Percentiles rank a stretch among this genome's conserved stretches.
Evolutionary conservation across 2,329 filamentous ascomycete genomes (phyloP).

Genomic region (Akanthomyces dipterigenus): DNA sequence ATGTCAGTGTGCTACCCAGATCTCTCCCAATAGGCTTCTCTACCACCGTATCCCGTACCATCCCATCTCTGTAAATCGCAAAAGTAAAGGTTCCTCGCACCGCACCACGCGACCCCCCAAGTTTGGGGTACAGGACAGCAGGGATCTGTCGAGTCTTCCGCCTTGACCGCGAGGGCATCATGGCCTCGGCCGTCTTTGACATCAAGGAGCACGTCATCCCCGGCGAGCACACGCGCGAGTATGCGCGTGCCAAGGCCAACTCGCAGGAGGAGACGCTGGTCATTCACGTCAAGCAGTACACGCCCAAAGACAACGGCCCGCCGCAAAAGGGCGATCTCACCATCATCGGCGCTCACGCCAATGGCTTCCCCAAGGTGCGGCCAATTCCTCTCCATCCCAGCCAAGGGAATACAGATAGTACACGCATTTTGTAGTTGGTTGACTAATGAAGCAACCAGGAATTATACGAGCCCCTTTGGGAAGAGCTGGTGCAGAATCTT

Average conservation of each 20-base stretch:
- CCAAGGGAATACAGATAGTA: no score
- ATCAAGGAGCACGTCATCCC: conserved; percentile 68
- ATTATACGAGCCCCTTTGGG: conserved; percentile 87
- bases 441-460: conserved; percentile 49
- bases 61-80: no score
- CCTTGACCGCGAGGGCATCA: not conserved
- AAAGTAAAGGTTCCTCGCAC: no score
- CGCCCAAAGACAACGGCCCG: conserved; percentile 60
- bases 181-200: conserved; percentile 42
- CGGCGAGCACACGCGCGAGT: conserved; percentile 76
- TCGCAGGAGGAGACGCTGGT: conserved; percentile 69
- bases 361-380: conserved; percentile 80
- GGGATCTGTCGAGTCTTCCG: no score
- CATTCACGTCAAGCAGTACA: conserved; percentile 83
- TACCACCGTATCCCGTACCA: no score
- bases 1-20: no score
- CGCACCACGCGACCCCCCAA: no score
- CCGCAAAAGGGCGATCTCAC: conserved; percentile 73
- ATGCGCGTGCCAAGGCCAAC: conserved; percentile 62
- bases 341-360: conserved; percentile 80
- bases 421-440: not conserved
- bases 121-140: not conserved
- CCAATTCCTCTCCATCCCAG: not conserved
- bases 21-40: no score
- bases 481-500: conserved; percentile 61